Conservation (phyloP, 2,329 filamentous ascomycete species). For the Paraconiothyrium sp. region DNA sequence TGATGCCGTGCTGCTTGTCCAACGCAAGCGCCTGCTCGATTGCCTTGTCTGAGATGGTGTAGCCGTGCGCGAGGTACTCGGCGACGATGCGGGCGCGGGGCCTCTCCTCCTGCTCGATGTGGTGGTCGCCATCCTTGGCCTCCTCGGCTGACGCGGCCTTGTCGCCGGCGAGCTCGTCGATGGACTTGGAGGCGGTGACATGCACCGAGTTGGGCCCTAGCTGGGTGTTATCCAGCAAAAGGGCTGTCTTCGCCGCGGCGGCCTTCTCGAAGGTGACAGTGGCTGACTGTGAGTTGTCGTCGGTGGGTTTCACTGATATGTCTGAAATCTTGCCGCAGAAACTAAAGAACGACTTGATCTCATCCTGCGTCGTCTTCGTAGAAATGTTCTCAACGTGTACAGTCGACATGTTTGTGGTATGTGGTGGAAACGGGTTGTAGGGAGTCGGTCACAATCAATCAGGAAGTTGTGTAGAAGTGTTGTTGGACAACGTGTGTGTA, state of each 20-base stretch:
- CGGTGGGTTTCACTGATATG: conserved; percentile 75
- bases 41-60: conserved; percentile 79
- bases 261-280: conserved; percentile 97
- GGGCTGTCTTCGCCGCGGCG: conserved; percentile 94
- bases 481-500: conserved; percentile 11
- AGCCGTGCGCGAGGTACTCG: conserved; percentile 96
- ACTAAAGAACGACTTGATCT: conserved; percentile 96
- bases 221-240: conserved; percentile 96
- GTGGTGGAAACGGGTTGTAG: conserved; percentile 9
- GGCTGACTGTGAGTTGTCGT: conserved; percentile 77
- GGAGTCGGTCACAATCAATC: background rate
- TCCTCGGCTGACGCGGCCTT: conserved; percentile 65
- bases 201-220: conserved; percentile 80
- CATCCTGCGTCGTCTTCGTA: conserved; percentile 81
- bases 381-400: conserved; percentile 93
- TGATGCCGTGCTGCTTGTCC: conserved; percentile 89
- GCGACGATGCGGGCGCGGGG: conserved; percentile 91
- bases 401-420: conserved; percentile 61
- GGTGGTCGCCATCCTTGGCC: conserved; percentile 64
- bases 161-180: conserved; percentile 70
- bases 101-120: conserved; percentile 95
- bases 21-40: conserved; percentile 86
- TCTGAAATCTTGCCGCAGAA: conserved; percentile 92
- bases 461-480: background rate
- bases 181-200: conserved; percentile 76